A percentile compares a stretch with the other conserved stretches of the same genome.
Evolutionary conservation across 2,329 filamentous ascomycete species (phyloP).

Genomic region (Trichophyton equinum): DNA sequence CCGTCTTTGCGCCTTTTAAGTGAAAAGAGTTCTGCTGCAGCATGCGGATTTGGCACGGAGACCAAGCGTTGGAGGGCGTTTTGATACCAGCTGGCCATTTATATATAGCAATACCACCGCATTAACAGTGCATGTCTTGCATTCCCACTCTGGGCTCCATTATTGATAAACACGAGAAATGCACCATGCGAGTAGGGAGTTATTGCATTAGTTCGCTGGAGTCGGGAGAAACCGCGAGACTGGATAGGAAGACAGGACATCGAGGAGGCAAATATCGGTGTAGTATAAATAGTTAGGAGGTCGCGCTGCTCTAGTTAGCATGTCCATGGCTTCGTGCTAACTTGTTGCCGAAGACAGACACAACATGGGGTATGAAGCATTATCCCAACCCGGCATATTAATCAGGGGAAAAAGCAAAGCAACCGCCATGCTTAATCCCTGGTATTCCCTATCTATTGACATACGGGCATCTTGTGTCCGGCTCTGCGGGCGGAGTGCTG

Average conservation of each 20-base stretch:
- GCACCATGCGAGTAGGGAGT: not conserved
- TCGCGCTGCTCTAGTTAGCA: too few relatives aligned
- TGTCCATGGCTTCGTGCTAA: too few relatives aligned
- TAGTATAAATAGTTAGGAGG: too few relatives aligned
- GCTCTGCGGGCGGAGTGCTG: not conserved
- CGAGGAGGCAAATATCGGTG: not conserved
- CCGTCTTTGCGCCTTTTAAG: not conserved
- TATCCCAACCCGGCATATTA: not conserved
- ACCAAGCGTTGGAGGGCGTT: not conserved
- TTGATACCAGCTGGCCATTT: not conserved
- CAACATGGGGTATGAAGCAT: not conserved
- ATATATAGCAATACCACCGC: not conserved
- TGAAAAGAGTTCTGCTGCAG: not conserved
- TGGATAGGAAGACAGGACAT: not conserved
- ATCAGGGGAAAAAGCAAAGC: not conserved
- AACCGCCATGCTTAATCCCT: not conserved
- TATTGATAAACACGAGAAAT: not conserved
- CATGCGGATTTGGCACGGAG: not conserved
- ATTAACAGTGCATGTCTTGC: not conserved
- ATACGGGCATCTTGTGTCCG: not conserved
- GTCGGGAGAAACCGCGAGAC: not conserved
- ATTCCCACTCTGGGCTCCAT: not conserved
- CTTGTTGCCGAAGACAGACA: not conserved
- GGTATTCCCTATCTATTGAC: too few relatives aligned
- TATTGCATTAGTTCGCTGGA: not conserved